Conservation (phyloP, 1,284 basidiomycete species). For the Puccinia horiana region DNA sequence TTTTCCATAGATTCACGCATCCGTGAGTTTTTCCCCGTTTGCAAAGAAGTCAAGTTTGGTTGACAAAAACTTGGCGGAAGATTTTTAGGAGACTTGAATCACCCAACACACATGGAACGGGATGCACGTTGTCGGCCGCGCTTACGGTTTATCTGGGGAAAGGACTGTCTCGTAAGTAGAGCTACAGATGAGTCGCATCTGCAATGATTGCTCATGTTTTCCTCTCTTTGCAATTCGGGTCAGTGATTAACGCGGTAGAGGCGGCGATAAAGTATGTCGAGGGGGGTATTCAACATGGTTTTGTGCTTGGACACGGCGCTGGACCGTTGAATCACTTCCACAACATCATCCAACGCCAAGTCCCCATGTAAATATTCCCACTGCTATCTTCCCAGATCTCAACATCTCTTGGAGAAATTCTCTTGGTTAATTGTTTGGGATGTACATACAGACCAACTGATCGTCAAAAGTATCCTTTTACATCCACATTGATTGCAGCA, state of each 20-base stretch:
- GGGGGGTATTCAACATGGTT: constrained; percentile 72
- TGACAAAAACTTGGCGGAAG: background rate
- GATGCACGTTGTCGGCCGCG: constrained; percentile 85
- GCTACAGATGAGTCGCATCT: background rate
- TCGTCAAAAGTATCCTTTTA: constrained; percentile 27
- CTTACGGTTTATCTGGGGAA: constrained; percentile 70
- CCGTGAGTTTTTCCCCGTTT: constrained; percentile 9
- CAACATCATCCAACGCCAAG: constrained; percentile 62
- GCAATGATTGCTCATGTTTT: background rate
- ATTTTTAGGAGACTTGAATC: constrained; percentile 60
- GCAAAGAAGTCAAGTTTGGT: background rate
- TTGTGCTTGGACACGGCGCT: constrained; percentile 72
- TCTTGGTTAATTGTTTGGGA: background rate
- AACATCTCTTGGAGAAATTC: background rate
- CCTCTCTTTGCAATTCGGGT: background rate
- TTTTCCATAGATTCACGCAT: constrained; percentile 59
- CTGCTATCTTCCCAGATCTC: background rate
- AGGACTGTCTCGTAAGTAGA: constrained; percentile 63
- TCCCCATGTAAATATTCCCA: constrained; percentile 64
- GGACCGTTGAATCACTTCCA: constrained; percentile 88
- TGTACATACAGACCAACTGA: constrained; percentile 2
- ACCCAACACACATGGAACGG: constrained; percentile 84
- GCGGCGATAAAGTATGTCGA: constrained; percentile 73
- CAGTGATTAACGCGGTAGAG: constrained; percentile 67
- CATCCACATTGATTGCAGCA: constrained; percentile 11